A percentile compares a stretch with the other conserved stretches of the same genome.
These are phyloP conservation scores for Rhodotorula paludigena DNA, from an alignment of 768 basidiomycete species.

Conservation along the genomic window DNA sequence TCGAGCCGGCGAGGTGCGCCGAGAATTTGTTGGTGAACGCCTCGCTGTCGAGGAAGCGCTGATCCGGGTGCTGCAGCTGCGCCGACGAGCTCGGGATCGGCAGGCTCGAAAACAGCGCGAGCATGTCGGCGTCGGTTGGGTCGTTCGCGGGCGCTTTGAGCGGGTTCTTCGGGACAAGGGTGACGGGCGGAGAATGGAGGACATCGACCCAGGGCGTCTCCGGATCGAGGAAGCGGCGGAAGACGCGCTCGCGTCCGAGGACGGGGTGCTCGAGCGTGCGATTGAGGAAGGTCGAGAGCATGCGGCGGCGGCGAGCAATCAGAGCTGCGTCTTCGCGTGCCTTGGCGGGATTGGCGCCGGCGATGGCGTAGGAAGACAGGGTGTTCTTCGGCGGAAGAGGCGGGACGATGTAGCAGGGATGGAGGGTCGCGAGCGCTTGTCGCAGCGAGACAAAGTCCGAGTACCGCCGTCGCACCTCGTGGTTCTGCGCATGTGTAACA, in stretches of 20 bases:
- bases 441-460: conserved; percentile 96
- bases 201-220: conserved; percentile 97
- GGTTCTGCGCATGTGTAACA: conserved; percentile 53
- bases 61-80: conserved; percentile 85
- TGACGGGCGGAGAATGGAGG: conserved; percentile 83
- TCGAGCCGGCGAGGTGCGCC: conserved; percentile 77
- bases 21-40: conserved; percentile 93
- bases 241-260: conserved; percentile 88
- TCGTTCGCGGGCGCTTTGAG: conserved; percentile 92
- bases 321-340: conserved; percentile 92
- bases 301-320: conserved; percentile 85
- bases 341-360: conserved; percentile 64
- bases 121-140: conserved; percentile 73
- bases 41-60: conserved; percentile 92
- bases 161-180: conserved; percentile 87
- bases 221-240: conserved; percentile 90
- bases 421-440: conserved; percentile 71
- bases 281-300: conserved; percentile 92
- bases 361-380: conserved; percentile 91
- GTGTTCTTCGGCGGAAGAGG: conserved; percentile 97
- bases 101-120: conserved; percentile 63
- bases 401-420: conserved; percentile 93
- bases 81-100: conserved; percentile 77
- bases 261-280: conserved; percentile 87
- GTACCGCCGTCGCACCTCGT: conserved; percentile 81